Evolutionary conservation across 129 eudicot genomes (phyloP).

Genomic region (Kitagawia praeruptora): DNA sequence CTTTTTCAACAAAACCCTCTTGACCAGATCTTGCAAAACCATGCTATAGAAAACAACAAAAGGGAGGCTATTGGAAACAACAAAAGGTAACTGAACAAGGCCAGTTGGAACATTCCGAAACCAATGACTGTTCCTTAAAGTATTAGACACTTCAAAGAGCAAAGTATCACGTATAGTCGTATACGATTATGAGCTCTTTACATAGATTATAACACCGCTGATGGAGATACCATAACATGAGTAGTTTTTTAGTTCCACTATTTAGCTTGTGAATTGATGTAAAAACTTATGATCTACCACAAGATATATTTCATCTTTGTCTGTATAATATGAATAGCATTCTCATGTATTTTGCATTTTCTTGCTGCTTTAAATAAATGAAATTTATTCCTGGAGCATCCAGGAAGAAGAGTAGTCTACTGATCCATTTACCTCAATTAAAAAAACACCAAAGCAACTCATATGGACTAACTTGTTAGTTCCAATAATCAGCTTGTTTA

Average conservation of each 20-base stretch:
- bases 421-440: neutral
- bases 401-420: neutral
- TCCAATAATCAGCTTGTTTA: neutral
- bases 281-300: neutral
- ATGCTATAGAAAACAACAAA: constrained; percentile 51
- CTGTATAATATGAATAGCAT: neutral
- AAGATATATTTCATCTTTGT: neutral
- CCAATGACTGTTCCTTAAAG: neutral
- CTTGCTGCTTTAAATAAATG: neutral
- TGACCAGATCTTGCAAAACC: constrained; percentile 83
- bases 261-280: neutral
- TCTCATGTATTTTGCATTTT: neutral
- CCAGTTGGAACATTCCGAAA: neutral
- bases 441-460: neutral
- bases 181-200: neutral
- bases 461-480: no score
- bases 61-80: constrained; percentile 47
- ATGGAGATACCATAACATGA: no score
- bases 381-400: neutral
- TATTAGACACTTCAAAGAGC: neutral
- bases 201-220: no score
- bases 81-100: constrained; percentile 28
- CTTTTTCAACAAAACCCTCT: constrained; percentile 47
- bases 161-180: neutral
- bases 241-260: neutral